A percentile compares a stretch with the other conserved stretches of the same genome.
Conservation (phyloP, 768 basidiomycete species). For the Termitomyces sp. region DNA sequence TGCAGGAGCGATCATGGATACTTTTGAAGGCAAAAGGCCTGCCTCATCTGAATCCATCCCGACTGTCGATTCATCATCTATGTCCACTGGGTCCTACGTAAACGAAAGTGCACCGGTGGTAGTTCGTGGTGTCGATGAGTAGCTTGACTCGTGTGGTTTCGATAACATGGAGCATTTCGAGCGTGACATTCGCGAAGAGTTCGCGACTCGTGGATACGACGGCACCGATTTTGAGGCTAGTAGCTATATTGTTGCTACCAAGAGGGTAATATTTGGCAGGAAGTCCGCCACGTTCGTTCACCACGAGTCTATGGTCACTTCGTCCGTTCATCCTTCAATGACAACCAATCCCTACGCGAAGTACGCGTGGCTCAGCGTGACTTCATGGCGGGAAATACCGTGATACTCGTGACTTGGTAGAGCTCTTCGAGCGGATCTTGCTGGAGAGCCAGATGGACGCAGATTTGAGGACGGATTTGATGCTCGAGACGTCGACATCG, state of each 20-base stretch:
- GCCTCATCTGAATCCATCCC: not conserved
- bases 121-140: not conserved
- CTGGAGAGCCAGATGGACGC: not conserved
- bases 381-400: not conserved
- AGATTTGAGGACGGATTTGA: not conserved
- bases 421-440: not conserved
- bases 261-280: not conserved
- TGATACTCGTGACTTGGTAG: not conserved
- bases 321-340: not conserved
- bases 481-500: not conserved
- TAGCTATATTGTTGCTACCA: not conserved
- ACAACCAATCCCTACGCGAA: not conserved
- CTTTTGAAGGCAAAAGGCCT: not conserved
- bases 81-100: too few relatives aligned
- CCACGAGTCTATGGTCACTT: not conserved
- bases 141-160: not conserved
- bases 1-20: not conserved
- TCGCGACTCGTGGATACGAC: not conserved
- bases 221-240: not conserved
- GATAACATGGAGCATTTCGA: not conserved
- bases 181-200: not conserved
- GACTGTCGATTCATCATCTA: not conserved
- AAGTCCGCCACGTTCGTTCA: not conserved
- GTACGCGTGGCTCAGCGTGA: not conserved
- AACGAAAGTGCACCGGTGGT: not conserved